Evolutionary conservation across 306 rosid species (phyloP), one percentile per base, ranked within the genome.

Genomic region (Fragaria nilgerrensis): DNA sequence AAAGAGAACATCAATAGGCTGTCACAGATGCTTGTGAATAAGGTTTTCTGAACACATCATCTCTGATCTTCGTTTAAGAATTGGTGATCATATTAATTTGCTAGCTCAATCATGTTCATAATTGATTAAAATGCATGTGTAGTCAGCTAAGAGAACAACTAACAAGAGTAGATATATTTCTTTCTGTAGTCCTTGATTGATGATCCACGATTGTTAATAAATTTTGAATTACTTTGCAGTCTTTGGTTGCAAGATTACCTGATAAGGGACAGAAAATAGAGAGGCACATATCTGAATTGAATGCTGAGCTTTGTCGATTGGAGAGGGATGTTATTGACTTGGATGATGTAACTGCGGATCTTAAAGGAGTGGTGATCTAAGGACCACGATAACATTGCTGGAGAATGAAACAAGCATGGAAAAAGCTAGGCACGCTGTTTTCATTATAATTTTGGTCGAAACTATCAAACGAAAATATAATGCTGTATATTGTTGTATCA

Each of bases 181-280:
- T 16, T 58, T 17, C 59, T 36, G 17, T 67, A 14, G 20, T 65
- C 20, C 23, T 55, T 3, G 10, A 36, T 73, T 27, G 34, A 39
- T 32, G 44, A 39, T 22, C 32, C 44, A 34, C 45, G 15, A 5
- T 36, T 74, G 19, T 77, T 39, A 15, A 43, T 52, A 29, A 70
- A 39, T 62, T 32, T 44, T 25, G 15, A 43, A 61, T 53, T 68
- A 68, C 58, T 41, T n/a, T 74, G 75, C 86, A 95, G 98, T 93
- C 29, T 10, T 59, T 89, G 85, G 36, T 90, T 76, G 88, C 89
- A 56, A 92, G 81, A 75, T 89, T 95, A 84, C 96, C 97, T 7
- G 98, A 92, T 79, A 82, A 75, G 72, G 98, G 97, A 27, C 86
- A 78, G 70, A 95, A 91, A 74, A 78, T 92, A 43, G 50, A 50